A percentile compares a stretch with the other conserved stretches of the same genome.
These are phyloP conservation scores for Pythium diclinum DNA, from an alignment of 352 stramenopile genomes.

Conservation along the genomic window DNA sequence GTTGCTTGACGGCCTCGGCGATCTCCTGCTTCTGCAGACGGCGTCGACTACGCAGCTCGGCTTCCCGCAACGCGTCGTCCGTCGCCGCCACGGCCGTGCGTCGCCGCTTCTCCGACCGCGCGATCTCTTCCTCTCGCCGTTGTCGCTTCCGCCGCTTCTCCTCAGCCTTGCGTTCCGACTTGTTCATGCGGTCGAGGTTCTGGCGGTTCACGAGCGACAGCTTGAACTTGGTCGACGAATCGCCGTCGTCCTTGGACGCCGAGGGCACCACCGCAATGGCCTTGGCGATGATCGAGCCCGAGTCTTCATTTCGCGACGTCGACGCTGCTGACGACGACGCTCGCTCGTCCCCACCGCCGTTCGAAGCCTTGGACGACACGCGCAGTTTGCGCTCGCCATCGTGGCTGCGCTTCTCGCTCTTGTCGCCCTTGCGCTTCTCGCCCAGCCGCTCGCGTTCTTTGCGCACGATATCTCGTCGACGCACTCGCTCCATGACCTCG, in stretches of 20 bases:
- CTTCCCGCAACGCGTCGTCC: conserved; percentile 76
- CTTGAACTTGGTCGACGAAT: conserved; percentile 46
- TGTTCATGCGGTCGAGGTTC: conserved; percentile 77
- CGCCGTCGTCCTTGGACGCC: conserved; percentile 17
- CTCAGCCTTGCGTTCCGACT: conserved; percentile 82
- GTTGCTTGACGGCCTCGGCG: conserved; percentile 49
- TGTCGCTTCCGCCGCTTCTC: conserved; percentile 76
- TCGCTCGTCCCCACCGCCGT: neutral
- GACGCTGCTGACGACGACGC: neutral
- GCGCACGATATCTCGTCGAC: conserved; percentile 61
- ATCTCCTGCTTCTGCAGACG: conserved; percentile 70
- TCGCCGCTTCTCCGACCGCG: conserved; percentile 65
- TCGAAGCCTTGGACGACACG: neutral
- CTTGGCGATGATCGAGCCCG: conserved; percentile 18
- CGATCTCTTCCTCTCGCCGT: conserved; percentile 76
- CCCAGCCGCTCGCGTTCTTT: conserved; percentile 68
- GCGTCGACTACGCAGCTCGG: conserved; percentile 66
- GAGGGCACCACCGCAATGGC: conserved; percentile 13
- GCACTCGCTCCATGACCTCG: conserved; percentile 69
- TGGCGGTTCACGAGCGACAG: conserved; percentile 64
- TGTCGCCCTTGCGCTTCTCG: conserved; percentile 50
- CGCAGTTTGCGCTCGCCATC: conserved; percentile 31
- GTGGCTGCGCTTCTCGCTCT: conserved; percentile 26
- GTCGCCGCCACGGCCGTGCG: conserved; percentile 75
- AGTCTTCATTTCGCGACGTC: neutral